phyloP scores from a whole-genome alignment of 2,329 filamentous ascomycete species.

The Diplocarpon rosae region DNA sequence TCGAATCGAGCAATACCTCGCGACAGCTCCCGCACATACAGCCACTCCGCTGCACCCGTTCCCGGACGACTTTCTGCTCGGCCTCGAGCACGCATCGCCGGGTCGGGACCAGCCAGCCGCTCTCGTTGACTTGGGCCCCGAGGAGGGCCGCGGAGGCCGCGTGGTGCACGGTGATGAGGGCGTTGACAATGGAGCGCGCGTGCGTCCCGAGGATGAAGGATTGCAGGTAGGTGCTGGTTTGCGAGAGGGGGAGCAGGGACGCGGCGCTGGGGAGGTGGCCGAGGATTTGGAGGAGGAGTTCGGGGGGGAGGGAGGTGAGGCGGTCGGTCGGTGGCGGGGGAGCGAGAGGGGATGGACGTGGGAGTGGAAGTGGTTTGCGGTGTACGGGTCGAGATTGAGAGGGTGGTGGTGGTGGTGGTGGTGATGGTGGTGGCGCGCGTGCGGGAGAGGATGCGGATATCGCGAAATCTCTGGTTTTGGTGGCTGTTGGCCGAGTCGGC shows the following conservation, averaged over 20 bases:
- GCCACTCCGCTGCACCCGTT: slow-evolving; percentile 4
- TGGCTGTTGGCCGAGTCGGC: too few species aligned
- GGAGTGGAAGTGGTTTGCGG: too few species aligned
- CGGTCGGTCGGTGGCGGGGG: neutral
- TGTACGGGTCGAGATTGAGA: too few species aligned
- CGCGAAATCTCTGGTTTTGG: neutral
- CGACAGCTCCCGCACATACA: slow-evolving; percentile 7
- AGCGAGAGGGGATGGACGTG: neutral
- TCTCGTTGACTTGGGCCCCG: too few species aligned
- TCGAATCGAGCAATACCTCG: neutral
- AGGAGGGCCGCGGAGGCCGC: slow-evolving; percentile 8
- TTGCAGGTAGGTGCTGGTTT: slow-evolving; percentile 11
- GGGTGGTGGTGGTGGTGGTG: too few species aligned
- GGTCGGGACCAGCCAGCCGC: slow-evolving; percentile 16
- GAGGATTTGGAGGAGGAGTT: slow-evolving; percentile 30
- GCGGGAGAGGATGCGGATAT: neutral
- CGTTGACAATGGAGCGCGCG: slow-evolving; percentile 17
- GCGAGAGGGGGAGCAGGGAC: slow-evolving; percentile 12
- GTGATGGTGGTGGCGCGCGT: neutral
- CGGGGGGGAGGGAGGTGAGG: slow-evolving; percentile 21
- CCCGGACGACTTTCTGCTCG: slow-evolving; percentile 7
- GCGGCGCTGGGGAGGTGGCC: slow-evolving; percentile 12
- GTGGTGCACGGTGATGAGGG: slow-evolving; percentile 10
- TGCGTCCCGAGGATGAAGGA: slow-evolving; percentile 14
- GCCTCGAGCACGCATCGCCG: slow-evolving; percentile 8